Conservation (phyloP, 768 basidiomycete species). For the Pisolithus albus region DNA sequence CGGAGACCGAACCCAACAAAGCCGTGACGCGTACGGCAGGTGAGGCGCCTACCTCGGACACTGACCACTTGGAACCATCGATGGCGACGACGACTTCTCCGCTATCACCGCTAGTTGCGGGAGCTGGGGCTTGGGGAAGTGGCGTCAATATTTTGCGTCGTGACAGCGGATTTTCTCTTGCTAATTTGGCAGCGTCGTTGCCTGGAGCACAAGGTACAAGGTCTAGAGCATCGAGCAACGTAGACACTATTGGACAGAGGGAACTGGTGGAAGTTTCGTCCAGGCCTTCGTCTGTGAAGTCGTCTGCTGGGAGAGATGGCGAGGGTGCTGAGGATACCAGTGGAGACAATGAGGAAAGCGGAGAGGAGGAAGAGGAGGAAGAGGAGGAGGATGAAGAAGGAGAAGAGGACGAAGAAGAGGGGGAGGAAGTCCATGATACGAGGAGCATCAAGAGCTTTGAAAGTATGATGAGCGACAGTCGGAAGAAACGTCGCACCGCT, state of each 20-base stretch:
- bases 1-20: constrained; percentile 2
- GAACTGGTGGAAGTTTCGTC: constrained; percentile 51
- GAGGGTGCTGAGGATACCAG: constrained; percentile 8
- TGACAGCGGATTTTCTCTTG: constrained; percentile 79
- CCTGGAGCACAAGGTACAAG: constrained; percentile 31
- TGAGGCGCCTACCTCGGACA: constrained; percentile 13
- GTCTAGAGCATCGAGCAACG: constrained; percentile 8
- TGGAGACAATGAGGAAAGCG: constrained; percentile 16
- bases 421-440: constrained; percentile 42
- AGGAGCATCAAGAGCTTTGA: constrained; percentile 83
- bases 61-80: constrained; percentile 22
- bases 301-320: constrained; percentile 16
- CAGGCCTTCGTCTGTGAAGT: constrained; percentile 42
- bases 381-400: constrained; percentile 25
- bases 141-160: constrained; percentile 66
- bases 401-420: constrained; percentile 20
- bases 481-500: constrained; percentile 13
- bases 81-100: constrained; percentile 6
- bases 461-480: constrained; percentile 60
- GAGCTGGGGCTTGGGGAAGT: constrained; percentile 34
- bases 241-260: constrained; percentile 35
- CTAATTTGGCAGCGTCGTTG: constrained; percentile 62
- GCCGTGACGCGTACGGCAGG: neutral
- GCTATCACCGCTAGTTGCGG: neutral
- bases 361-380: constrained; percentile 25